These are phyloP conservation scores for Hypoxylon sp. DNA, from an alignment of 2,329 filamentous ascomycete species.

Conservation along the genomic window DNA sequence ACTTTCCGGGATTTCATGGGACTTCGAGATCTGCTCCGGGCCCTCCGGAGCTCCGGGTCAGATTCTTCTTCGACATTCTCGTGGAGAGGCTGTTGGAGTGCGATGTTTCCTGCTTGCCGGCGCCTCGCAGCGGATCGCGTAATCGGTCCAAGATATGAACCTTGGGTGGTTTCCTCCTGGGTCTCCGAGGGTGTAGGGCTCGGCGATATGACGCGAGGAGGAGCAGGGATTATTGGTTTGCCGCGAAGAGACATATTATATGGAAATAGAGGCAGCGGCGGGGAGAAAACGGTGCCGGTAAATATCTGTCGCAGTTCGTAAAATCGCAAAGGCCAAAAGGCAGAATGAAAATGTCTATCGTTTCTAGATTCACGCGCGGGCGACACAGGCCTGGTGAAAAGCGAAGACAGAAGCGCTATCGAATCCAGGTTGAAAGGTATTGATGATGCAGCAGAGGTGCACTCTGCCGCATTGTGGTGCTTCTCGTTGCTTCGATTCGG, in stretches of 20 bases:
- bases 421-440: conserved; percentile 70
- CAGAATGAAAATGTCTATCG: conserved; percentile 66
- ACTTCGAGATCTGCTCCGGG: conserved; percentile 80
- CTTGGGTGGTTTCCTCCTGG: conserved; percentile 65
- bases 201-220: conserved; percentile 90
- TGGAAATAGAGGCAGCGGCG: conserved; percentile 73
- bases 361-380: conserved; percentile 62
- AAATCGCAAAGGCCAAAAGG: conserved; percentile 64
- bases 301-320: conserved; percentile 65
- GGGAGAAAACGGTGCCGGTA: conserved; percentile 68
- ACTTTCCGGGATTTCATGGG: conserved; percentile 70
- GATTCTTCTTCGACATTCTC: conserved; percentile 70
- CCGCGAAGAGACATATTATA: conserved; percentile 67
- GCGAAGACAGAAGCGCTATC: conserved; percentile 60
- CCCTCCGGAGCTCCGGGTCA: conserved; percentile 69
- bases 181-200: conserved; percentile 80
- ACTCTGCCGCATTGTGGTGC: conserved; percentile 69
- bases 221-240: conserved; percentile 75
- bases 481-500: conserved; percentile 36
- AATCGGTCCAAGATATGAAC: conserved; percentile 78
- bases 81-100: conserved; percentile 71
- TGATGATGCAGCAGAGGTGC: conserved; percentile 68
- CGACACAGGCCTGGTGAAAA: conserved; percentile 53
- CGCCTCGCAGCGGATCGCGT: conserved; percentile 81
- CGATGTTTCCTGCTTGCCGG: conserved; percentile 60